phyloP scores from a whole-genome alignment of 169 alveolate species.

The Plasmodium cynomolgi region DNA sequence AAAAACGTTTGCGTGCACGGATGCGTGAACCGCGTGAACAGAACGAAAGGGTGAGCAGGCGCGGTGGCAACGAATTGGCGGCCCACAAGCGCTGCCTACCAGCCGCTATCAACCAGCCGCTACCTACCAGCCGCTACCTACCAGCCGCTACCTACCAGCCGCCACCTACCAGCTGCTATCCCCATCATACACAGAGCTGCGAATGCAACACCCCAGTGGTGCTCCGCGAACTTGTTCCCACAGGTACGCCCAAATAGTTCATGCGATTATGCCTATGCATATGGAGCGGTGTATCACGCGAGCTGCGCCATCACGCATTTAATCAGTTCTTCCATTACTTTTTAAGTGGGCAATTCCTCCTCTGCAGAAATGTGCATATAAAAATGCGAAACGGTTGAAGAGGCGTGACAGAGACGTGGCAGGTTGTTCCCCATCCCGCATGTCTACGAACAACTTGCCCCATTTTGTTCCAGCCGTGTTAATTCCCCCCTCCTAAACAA shows the following conservation, averaged over 20 bases:
- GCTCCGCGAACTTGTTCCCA: background rate
- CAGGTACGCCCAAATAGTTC: background rate
- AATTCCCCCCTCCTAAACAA: background rate
- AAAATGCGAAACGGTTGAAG: background rate
- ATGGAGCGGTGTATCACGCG: background rate
- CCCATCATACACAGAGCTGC: background rate
- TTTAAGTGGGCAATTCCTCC: background rate
- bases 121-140: background rate
- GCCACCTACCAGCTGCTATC: background rate
- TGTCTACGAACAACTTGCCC: background rate
- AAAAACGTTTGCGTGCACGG: background rate
- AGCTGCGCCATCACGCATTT: background rate
- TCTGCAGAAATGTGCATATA: background rate
- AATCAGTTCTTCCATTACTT: background rate
- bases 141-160: too few species aligned
- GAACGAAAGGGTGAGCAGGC: background rate
- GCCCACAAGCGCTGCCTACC: background rate
- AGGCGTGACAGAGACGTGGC: background rate
- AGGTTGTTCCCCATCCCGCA: background rate
- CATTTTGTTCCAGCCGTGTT: background rate
- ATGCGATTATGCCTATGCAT: background rate
- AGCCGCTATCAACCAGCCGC: too few species aligned
- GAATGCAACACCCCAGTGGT: background rate
- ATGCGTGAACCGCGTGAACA: background rate
- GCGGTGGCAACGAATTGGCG: background rate